Evolutionary conservation across 495 filamentous ascomycete species (phyloP), one percentile per base, ranked within the genome.

Genomic region (Podospora appendiculata): DNA sequence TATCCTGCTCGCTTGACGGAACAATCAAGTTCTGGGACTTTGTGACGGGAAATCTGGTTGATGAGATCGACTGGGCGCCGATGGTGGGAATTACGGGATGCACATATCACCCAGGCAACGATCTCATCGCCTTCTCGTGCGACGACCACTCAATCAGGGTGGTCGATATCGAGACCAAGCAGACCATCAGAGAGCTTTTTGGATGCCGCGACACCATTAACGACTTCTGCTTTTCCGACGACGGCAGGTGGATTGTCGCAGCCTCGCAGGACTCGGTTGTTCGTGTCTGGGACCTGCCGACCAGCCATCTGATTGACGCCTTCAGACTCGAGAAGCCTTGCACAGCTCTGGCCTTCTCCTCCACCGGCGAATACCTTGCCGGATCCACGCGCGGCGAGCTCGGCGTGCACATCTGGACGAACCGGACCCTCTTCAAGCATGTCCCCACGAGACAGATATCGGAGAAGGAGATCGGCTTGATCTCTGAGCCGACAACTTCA

Each of bases 11-110:
- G 2, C 68, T 89, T 19, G 93, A 99, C 66, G 94, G 94, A n/a
- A 93, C 84, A 63, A 76, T 99, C 56, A 97, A 97, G 75, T 97
- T 99, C 65, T 99, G 93, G 93, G 89, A 95, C 56, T 93, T 97
- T 48, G 69, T 77, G 9, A 85, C 87, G 2, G 92, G 90, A 7
- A 74, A 78, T 47, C 76, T 96, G 2, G 64, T 88, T 13, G 79
- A 91, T 56, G 82, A 96, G 61, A 81, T 97, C 42, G 79, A 95
- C 63, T 95, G 89, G 90, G 78, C 82, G 54, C 83, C 83, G 5
- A 89, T 87, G 78, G 80, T 85, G n/a, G 78, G 83, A 14, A 77
- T 84, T 49, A 88, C 83, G n/a, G 84, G 78, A 25, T 82, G 90
- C 55, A 83, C 84, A 39, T 89, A 90, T 64, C 89, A 90, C 62